Base-by-base conservation (phyloP, 768 basidiomycete species). In the Lenzites betulinus region DNA sequence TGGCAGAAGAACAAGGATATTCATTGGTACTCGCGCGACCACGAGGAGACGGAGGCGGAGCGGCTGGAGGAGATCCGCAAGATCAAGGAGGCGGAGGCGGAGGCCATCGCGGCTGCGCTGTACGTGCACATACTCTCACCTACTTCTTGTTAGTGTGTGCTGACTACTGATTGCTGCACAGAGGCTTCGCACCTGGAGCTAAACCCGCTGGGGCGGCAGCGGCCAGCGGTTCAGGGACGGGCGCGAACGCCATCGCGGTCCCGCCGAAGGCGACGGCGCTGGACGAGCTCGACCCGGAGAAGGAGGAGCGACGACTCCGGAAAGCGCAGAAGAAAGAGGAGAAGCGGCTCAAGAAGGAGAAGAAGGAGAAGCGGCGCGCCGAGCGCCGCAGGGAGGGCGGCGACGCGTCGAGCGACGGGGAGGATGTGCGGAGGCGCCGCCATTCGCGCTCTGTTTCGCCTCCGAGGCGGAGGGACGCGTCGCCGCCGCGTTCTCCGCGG, bases 1-100 rank as follows among this genome's bases (percentile, higher is more conserved):
- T 98, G 95, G 95, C 95, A 97, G 76, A 95, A 95, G 76, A 93
- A 94, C 78, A 94, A 95, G 72, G 95, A 98, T 69, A 77, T 98
- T 16, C 95, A 96, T 68, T 98, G 95, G 95, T 98, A 96, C 71
- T 84, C 78, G 67, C 86, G 95, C 28, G 92, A 94, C 5, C 26
- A 62, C 35, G 68, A 70, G 1, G 63, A 68, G 15, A 66, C 66
- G 3, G 83, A 83, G 15, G 71, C 72, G 12, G 84, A 85, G 62
- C 78, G 83, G 55, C 67, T 54, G 0, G 93, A 89, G 62, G 95
- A 98, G 76, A 88, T 97, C 33, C 76, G 83, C 57, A 84, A 81
- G 67, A 71, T 97, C 64, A 96, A 97, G 72, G 90, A 94, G 69
- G 81, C 88, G 16, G 95, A 98, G 71, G 92, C 90, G 23, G 93